Evolutionary conservation across 2,329 filamentous ascomycete genomes (phyloP), one percentile per base, ranked within the genome.

Genomic region (Talaromyces islandicus): DNA sequence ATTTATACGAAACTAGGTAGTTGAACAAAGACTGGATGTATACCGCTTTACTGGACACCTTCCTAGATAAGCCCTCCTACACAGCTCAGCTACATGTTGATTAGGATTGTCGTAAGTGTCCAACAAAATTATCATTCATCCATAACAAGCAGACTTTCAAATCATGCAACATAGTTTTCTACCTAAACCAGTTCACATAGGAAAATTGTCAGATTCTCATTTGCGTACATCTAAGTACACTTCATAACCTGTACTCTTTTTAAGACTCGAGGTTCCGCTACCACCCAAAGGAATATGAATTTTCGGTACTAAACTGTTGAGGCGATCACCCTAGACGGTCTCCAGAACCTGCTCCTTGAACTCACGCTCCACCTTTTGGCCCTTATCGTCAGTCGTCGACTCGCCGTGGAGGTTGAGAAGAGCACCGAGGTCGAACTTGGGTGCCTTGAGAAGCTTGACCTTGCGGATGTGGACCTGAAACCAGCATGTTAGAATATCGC

Each of bases 301-400:
- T 52, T 52, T 52, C 27, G 48, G 27, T 52, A 52, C 48, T 29
- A 29, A 27, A 25, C 14, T 25, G 48, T 29, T n/a, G 14, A 25
- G 14, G 27, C 27, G 25, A 24, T 52, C 58, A 19, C 25, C 52
- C 92, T 91, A 97, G 82, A 97, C 94, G 78, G 86, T 87, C 78
- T 96, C 91, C 73, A 97, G 86, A 75, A 97, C 91, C 75, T 85
- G 86, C 88, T 99, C 93, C 90, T 97, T 96, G 90, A 97, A 99
- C 83, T 99, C 93, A 77, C 92, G 85, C 87, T 97, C 94, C 68
- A 95, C 91, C 91, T 97, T 97, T 83, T 97, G 91, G 74, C 94
- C 94, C 78, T 92, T 87, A 82, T 99, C 94, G 78, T 97, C 92
- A 72, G 91, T 92, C 75, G 87, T 88, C 65, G 92, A 95, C 86